A percentile compares a stretch with the other conserved stretches of the same genome.
Evolutionary conservation across 23 red algal species (phyloP).

Genomic region (Gracilariopsis chorda): DNA sequence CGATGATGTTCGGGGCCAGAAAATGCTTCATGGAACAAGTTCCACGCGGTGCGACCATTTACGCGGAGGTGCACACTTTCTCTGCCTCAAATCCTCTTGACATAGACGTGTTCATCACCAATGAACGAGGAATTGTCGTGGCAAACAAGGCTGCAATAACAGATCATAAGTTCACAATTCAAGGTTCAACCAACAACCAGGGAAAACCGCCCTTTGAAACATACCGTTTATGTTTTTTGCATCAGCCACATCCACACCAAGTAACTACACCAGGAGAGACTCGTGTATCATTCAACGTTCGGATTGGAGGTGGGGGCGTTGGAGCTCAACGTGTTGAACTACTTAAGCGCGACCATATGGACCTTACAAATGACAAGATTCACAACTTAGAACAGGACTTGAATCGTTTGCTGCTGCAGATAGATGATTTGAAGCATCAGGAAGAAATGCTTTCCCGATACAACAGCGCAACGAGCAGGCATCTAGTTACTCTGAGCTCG

Average conservation of each 20-base stretch:
- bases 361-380: not conserved
- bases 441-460: not conserved
- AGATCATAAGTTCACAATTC: not conserved
- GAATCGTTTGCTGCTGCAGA: not conserved
- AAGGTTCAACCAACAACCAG: not conserved
- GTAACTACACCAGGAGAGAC: not conserved
- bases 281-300: slow-evolving; percentile 3
- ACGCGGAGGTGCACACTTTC: not conserved
- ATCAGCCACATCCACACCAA: slow-evolving; percentile 11
- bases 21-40: slow-evolving; percentile 4
- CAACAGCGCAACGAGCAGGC: not conserved
- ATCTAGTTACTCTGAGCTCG: not conserved
- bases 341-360: not conserved
- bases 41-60: not conserved
- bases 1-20: not conserved
- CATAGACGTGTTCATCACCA: not conserved
- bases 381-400: not conserved
- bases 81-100: not conserved
- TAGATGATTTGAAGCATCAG: not conserved
- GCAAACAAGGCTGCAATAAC: not conserved
- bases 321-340: not conserved
- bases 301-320: not conserved
- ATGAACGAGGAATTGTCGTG: not conserved
- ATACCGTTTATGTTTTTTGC: slow-evolving; percentile 10
- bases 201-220: not conserved